Conservation (phyloP, 208 protist species). For the Leishmania lainsoni region DNA sequence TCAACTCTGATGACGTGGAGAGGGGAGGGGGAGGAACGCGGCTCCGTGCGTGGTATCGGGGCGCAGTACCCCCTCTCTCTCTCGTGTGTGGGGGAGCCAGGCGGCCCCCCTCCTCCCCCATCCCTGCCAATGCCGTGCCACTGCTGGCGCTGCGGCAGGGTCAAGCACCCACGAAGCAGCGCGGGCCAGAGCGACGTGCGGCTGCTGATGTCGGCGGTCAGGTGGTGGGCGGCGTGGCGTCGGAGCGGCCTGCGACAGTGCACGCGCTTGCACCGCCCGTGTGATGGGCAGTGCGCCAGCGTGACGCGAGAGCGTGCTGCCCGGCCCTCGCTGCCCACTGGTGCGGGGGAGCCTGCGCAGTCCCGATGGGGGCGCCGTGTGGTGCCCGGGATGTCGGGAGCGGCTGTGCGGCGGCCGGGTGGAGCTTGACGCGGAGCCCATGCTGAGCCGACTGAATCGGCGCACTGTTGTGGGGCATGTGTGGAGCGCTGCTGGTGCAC, state of each 20-base stretch:
- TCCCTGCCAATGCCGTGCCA: not conserved
- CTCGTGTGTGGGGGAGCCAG: not conserved
- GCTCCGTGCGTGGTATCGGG: not conserved
- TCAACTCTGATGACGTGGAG: not conserved
- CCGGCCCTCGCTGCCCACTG: too few relatives aligned
- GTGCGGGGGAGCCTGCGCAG: too few relatives aligned
- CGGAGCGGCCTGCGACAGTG: too few relatives aligned
- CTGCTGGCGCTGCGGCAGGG: not conserved
- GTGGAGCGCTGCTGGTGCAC: not conserved
- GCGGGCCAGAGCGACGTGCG: not conserved
- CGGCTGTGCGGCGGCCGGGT: not conserved
- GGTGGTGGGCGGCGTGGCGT: too few relatives aligned
- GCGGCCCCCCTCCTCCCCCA: not conserved
- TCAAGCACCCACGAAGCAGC: not conserved
- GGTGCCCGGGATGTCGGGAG: too few relatives aligned
- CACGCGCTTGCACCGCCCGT: too few relatives aligned
- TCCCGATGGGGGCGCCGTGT: too few relatives aligned
- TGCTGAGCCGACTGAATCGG: not conserved
- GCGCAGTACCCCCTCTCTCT: not conserved
- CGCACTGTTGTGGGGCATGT: not conserved
- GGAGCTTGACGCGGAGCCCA: not conserved
- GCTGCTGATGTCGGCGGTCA: not conserved
- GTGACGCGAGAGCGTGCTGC: too few relatives aligned
- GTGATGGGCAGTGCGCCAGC: too few relatives aligned
- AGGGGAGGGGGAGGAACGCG: not conserved